A percentile compares a stretch with the other conserved stretches of the same genome.
Conservation (phyloP, 2,329 filamentous ascomycete genomes). For the Phyllosticta paracitricarpa region DNA sequence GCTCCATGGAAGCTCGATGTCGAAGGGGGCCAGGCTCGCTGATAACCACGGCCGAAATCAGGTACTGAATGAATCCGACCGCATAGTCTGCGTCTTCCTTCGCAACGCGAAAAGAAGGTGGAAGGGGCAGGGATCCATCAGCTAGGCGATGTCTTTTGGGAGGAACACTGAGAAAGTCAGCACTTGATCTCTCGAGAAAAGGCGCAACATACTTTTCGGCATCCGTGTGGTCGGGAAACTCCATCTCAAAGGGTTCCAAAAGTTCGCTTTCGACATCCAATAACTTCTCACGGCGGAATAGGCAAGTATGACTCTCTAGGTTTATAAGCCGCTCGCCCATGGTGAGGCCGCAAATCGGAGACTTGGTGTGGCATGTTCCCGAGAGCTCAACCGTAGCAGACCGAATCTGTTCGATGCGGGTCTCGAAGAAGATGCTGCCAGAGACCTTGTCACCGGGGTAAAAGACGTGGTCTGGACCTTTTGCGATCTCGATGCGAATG, state of each 20-base stretch:
- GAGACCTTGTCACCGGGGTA: not conserved
- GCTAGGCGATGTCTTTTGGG: not conserved
- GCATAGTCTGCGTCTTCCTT: not conserved
- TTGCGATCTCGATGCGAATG: not conserved
- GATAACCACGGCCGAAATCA: not conserved
- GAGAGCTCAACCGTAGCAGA: not conserved
- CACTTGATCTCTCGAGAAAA: not conserved
- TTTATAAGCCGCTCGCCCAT: not conserved
- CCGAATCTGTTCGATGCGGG: not conserved
- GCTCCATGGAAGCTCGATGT: not conserved
- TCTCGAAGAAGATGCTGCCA: not conserved
- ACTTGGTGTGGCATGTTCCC: not conserved
- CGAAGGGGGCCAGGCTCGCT: not conserved
- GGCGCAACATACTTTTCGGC: not conserved
- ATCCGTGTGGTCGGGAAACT: not conserved
- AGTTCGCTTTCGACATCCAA: not conserved
- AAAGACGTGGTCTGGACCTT: not conserved
- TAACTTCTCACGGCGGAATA: not conserved
- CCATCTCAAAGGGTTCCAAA: not conserved
- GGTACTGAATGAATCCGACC: not conserved
- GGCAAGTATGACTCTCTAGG: not conserved
- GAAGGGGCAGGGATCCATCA: not conserved
- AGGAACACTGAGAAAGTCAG: not conserved
- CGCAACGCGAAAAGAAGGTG: not conserved
- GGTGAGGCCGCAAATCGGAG: not conserved